Percentiles rank a stretch among this genome's conserved stretches.
Conservation (phyloP, 805 yeast species). For the Lachancea thermotolerans region DNA sequence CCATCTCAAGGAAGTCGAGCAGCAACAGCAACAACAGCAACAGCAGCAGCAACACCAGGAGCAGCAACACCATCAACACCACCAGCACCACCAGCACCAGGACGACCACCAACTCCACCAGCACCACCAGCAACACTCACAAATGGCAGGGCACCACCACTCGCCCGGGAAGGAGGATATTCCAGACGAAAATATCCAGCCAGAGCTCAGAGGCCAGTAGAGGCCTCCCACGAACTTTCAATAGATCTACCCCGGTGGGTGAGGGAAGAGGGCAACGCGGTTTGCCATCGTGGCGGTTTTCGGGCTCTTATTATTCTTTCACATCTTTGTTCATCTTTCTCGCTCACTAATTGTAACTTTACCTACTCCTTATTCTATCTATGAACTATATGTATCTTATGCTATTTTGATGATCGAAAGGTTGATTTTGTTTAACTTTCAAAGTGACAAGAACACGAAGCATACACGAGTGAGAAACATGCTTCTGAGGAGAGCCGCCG, state of each 20-base stretch:
- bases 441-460: background rate
- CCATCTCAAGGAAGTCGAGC: slow-evolving; percentile 31
- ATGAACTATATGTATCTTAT: background rate
- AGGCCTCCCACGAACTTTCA: background rate
- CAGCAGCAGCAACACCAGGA: slow-evolving; percentile 8
- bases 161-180: slow-evolving; percentile 18
- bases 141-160: background rate
- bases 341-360: background rate
- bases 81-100: slow-evolving; percentile 1
- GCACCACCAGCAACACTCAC: slow-evolving; percentile 1
- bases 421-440: too few relatives aligned
- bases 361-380: background rate
- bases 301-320: background rate
- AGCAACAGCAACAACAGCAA: slow-evolving; percentile 9
- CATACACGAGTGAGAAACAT: background rate
- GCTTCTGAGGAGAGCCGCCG: too few relatives aligned
- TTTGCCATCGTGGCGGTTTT: background rate
- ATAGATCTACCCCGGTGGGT: too few relatives aligned
- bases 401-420: background rate
- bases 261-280: background rate
- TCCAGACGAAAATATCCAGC: slow-evolving; percentile 32
- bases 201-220: slow-evolving; percentile 31
- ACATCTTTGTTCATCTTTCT: background rate
- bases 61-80: slow-evolving; percentile 4
- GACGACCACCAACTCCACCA: slow-evolving; percentile 1